phyloP scores from a whole-genome alignment of 345 rosid species.

The Hibiscus mutabilis region DNA sequence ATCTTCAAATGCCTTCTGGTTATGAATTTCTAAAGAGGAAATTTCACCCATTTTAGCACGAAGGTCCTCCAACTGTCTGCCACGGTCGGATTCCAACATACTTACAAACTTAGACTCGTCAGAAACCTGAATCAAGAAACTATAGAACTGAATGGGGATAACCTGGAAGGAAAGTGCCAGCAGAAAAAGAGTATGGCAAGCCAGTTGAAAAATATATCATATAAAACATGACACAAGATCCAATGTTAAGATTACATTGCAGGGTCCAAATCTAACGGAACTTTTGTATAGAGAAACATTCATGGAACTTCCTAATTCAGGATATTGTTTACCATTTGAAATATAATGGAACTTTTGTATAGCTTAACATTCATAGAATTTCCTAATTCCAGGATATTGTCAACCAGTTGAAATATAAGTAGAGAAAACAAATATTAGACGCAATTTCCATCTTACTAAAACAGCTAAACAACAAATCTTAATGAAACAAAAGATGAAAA shows the following conservation, averaged over 20 bases:
- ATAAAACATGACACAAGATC: background rate
- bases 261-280: background rate
- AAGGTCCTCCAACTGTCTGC: conserved; percentile 62
- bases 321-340: background rate
- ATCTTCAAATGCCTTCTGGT: conserved; percentile 66
- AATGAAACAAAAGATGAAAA: background rate
- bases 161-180: background rate
- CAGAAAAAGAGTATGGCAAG: background rate
- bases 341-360: background rate
- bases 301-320: conserved; percentile 1
- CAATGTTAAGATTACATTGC: background rate
- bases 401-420: background rate
- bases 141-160: conserved; percentile 5
- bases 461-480: background rate
- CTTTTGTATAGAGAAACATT: background rate
- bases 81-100: conserved; percentile 56
- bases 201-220: background rate
- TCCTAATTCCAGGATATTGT: background rate
- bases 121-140: conserved; percentile 41
- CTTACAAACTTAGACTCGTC: conserved; percentile 79
- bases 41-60: conserved; percentile 52
- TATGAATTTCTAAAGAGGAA: conserved; percentile 42
- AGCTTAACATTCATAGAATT: background rate
- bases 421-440: background rate
- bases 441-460: background rate